Evolutionary conservation across 2,329 filamentous ascomycete genomes (phyloP).

Genomic region (Epichloe gansuensis): DNA sequence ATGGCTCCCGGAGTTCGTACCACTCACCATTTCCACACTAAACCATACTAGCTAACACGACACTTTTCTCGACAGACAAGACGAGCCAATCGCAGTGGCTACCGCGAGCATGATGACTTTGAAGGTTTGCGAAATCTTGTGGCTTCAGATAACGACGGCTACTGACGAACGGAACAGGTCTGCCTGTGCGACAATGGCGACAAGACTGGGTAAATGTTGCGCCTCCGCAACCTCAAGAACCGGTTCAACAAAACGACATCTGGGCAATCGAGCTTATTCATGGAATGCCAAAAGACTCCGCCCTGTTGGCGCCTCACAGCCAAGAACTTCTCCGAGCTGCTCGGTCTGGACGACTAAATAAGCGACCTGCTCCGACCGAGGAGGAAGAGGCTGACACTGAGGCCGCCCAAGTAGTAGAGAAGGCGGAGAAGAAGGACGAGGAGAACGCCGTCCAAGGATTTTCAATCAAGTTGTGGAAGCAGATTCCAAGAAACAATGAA

Average conservation of each 20-base stretch:
- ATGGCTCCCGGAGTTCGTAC: conserved; percentile 29
- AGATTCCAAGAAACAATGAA: conserved; percentile 46
- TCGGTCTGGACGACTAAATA: conserved; percentile 63
- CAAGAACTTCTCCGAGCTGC: conserved; percentile 74
- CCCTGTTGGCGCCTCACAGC: conserved; percentile 63
- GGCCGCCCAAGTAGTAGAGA: conserved; percentile 28
- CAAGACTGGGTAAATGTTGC: conserved; percentile 56
- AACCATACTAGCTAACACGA: conserved; percentile 8
- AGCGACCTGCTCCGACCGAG: conserved; percentile 50
- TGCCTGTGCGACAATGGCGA: conserved; percentile 86
- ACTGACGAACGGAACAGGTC: conserved; percentile 38
- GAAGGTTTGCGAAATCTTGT: conserved; percentile 29
- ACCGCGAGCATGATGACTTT: conserved; percentile 48
- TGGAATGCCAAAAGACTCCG: conserved; percentile 75
- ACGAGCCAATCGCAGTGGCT: conserved; percentile 42
- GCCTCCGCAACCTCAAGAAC: conserved; percentile 52
- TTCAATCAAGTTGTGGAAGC: conserved; percentile 47
- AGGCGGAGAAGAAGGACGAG: conserved; percentile 50
- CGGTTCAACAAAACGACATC: conserved; percentile 47
- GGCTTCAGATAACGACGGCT: not conserved
- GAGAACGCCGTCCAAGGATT: conserved; percentile 42
- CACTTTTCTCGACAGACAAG: conserved; percentile 30
- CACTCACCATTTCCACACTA: not conserved
- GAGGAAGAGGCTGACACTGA: conserved; percentile 46
- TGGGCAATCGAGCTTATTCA: conserved; percentile 66